phyloP scores from a whole-genome alignment of 1,284 basidiomycete species.

The Marasmius tenuissimus region DNA sequence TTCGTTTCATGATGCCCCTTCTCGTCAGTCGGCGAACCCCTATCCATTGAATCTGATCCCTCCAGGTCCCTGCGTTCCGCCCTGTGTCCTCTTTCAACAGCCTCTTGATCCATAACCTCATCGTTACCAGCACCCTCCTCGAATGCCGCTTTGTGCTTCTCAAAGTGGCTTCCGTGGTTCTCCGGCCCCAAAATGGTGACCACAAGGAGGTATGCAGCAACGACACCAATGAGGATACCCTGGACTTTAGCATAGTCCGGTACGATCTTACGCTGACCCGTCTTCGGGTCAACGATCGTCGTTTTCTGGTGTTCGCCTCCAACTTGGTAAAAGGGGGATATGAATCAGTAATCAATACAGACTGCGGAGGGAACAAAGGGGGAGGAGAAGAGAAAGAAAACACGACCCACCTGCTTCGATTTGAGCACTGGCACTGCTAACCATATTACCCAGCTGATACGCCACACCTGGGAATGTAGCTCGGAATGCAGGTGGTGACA shows the following conservation, averaged over 20 bases:
- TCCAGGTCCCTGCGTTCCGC: background rate
- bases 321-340: constrained; percentile 46
- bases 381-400: background rate
- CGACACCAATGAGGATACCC: constrained; percentile 52
- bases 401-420: constrained; percentile 78
- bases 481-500: constrained; percentile 90
- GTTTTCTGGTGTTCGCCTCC: constrained; percentile 62
- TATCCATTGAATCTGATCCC: background rate
- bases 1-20: too few species aligned
- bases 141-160: constrained; percentile 78
- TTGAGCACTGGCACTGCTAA: constrained; percentile 85
- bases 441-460: constrained; percentile 91
- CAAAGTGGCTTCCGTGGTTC: constrained; percentile 84
- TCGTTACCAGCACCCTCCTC: constrained; percentile 68
- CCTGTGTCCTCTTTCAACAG: background rate
- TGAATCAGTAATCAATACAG: constrained; percentile 35
- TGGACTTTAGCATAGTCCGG: constrained; percentile 82
- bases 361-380: constrained; percentile 1
- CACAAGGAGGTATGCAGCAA: constrained; percentile 66
- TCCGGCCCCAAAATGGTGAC: constrained; percentile 74
- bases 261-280: constrained; percentile 49
- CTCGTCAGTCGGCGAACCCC: too few species aligned
- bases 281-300: constrained; percentile 49
- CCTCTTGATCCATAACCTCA: constrained; percentile 24
- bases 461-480: constrained; percentile 93